Conservation (phyloP, 2,329 filamentous ascomycete genomes). For the Colletotrichum sp. region DNA sequence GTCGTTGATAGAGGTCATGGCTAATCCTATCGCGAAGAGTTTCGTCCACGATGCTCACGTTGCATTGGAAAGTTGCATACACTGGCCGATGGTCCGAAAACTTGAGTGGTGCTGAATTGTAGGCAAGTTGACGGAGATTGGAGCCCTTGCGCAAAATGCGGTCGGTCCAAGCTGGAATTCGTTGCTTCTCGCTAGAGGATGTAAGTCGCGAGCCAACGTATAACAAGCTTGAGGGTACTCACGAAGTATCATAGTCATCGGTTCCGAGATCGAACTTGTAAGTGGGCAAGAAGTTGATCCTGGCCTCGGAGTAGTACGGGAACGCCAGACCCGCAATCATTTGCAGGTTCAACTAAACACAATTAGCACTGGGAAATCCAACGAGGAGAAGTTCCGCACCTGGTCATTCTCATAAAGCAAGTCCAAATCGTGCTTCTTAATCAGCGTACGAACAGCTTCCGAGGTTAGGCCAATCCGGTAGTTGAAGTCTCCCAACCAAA, state of each 20-base stretch:
- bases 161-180: conserved; percentile 97
- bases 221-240: conserved; percentile 33
- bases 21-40: conserved; percentile 73
- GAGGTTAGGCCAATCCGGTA: conserved; percentile 89
- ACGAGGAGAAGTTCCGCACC: conserved; percentile 42
- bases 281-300: conserved; percentile 87
- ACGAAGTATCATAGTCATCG: conserved; percentile 91
- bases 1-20: conserved; percentile 74
- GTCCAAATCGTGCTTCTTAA: conserved; percentile 75
- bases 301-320: conserved; percentile 88
- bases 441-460: conserved; percentile 77
- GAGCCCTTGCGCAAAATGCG: conserved; percentile 86
- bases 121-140: conserved; percentile 82
- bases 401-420: conserved; percentile 92
- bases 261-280: conserved; percentile 94
- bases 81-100: conserved; percentile 98
- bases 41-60: conserved; percentile 82
- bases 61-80: conserved; percentile 86
- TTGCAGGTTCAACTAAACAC: conserved; percentile 79
- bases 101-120: conserved; percentile 79
- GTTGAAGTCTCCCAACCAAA: conserved; percentile 98
- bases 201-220: conserved; percentile 31
- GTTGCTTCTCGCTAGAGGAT: conserved; percentile 76
- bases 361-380: neutral
- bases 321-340: conserved; percentile 94